Evolutionary conservation across 495 filamentous ascomycete species (phyloP), one percentile per base, ranked within the genome.

Genomic region (Mytilinidion resinicola): DNA sequence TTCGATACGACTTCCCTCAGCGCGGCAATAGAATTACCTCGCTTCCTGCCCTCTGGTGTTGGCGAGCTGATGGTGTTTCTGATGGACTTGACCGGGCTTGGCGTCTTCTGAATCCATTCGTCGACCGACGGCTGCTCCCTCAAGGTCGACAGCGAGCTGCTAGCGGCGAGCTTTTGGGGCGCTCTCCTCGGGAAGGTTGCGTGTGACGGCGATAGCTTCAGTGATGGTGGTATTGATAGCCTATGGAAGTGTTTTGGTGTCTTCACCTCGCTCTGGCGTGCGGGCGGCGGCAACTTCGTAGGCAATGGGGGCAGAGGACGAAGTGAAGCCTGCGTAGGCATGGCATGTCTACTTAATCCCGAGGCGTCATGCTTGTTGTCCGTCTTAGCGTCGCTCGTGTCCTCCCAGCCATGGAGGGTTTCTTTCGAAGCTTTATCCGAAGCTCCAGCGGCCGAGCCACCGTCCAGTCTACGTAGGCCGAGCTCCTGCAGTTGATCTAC

Each of bases 41-140:
- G 57, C 38, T 52, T 55, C 34, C 25, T 54, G 8, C 19, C 42
- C 25, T 52, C 25, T 37, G 59, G 63, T n/a, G 62, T 61, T 12
- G 55, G 54, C 21, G 46, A 49, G 12, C 33, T 19, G 10, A 62
- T 55, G 10, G 36, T 30, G 14, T 59, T 55, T 20, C 63, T 52
- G n/a, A 59, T 33, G 0, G 59, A 58, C 41, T 62, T 65, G 50
- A 62, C 52, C 9, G 63, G 63, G 38, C 59, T 66, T 11, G 63
- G 63, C 6, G 63, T 66, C 36, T 44, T 62, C 30, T 44, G 46
- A n/a, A 30, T 25, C 63, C 63, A 66, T 2, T 59, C 55, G 3
- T 54, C 44, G 12, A 44, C 39, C 35, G 56, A 61, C 12, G 53
- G 57, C 4, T 54, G 57, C 42, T 65, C 53, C 9, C 50, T 53